Percentiles rank a stretch among this genome's conserved stretches.
These are phyloP conservation scores for Aspergillus clavatus DNA, from an alignment of 2,329 filamentous ascomycete genomes.

Conservation along the genomic window DNA sequence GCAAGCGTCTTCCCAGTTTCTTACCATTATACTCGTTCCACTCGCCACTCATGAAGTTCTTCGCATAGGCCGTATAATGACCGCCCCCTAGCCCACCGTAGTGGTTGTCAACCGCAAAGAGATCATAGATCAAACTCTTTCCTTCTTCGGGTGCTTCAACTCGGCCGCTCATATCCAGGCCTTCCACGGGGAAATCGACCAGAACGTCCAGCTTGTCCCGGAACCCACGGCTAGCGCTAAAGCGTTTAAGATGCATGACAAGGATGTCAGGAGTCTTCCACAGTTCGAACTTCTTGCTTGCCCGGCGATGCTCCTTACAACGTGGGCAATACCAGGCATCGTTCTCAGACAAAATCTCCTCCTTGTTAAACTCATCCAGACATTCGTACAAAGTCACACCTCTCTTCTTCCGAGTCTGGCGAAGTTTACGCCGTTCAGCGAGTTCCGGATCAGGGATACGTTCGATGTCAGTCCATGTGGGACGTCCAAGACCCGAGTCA, in stretches of 20 bases:
- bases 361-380: slow-evolving; percentile 88
- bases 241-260: slow-evolving; percentile 91
- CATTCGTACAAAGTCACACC: slow-evolving; percentile 87
- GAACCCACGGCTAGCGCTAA: slow-evolving; percentile 76
- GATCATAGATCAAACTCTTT: slow-evolving; percentile 80
- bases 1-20: slow-evolving; percentile 11
- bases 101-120: slow-evolving; percentile 95
- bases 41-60: slow-evolving; percentile 80
- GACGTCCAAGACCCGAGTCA: slow-evolving; percentile 54
- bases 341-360: slow-evolving; percentile 87
- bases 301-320: slow-evolving; percentile 88
- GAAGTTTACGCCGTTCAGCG: slow-evolving; percentile 56
- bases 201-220: slow-evolving; percentile 87
- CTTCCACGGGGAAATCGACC: slow-evolving; percentile 87
- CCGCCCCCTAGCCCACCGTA: slow-evolving; percentile 89
- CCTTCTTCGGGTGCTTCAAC: slow-evolving; percentile 76
- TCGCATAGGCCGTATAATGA: slow-evolving; percentile 92
- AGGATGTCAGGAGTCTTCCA: slow-evolving; percentile 97
- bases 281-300: slow-evolving; percentile 92
- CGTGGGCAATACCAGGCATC: slow-evolving; percentile 97
- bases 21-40: slow-evolving; percentile 98
- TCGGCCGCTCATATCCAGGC: slow-evolving; percentile 73
- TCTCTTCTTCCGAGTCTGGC: slow-evolving; percentile 62
- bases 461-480: slow-evolving; percentile 53
- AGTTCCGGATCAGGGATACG: slow-evolving; percentile 60